phyloP scores from a whole-genome alignment of 257 asterid genomes.

The Parsonsia alboflavescens region DNA sequence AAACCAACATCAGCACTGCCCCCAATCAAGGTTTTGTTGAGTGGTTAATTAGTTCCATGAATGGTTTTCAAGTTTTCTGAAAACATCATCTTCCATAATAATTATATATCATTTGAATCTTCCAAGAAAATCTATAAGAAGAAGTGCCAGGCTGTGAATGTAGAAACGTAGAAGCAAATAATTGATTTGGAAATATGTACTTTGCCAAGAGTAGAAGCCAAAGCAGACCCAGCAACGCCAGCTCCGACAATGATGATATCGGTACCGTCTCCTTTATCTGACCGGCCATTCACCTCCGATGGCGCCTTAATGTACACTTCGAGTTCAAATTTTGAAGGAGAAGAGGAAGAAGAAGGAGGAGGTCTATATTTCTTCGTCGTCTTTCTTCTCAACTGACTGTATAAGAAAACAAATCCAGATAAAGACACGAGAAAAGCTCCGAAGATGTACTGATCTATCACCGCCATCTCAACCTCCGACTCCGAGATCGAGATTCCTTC shows the following conservation, averaged over 20 bases:
- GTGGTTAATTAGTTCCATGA: not conserved
- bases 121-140: not conserved
- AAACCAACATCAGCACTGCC: not conserved
- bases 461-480: constrained; percentile 10
- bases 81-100: not conserved
- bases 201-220: constrained; percentile 25
- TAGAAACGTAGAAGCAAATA: not conserved
- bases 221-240: constrained; percentile 25
- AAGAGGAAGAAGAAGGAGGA: not conserved
- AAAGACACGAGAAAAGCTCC: constrained; percentile 18
- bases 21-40: not conserved
- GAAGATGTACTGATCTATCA: constrained; percentile 16
- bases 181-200: not conserved
- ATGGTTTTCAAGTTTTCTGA: not conserved
- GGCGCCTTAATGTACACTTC: constrained; percentile 20
- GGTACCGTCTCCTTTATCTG: not conserved
- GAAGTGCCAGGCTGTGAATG: not conserved
- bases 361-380: constrained; percentile 23
- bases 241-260: constrained; percentile 22
- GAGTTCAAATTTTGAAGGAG: constrained; percentile 21
- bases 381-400: constrained; percentile 4
- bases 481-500: not conserved
- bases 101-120: not conserved
- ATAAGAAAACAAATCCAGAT: constrained; percentile 11
- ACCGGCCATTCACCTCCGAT: constrained; percentile 10